phyloP scores from a whole-genome alignment of 805 yeast species.

The Wickerhamiella musiphila region DNA sequence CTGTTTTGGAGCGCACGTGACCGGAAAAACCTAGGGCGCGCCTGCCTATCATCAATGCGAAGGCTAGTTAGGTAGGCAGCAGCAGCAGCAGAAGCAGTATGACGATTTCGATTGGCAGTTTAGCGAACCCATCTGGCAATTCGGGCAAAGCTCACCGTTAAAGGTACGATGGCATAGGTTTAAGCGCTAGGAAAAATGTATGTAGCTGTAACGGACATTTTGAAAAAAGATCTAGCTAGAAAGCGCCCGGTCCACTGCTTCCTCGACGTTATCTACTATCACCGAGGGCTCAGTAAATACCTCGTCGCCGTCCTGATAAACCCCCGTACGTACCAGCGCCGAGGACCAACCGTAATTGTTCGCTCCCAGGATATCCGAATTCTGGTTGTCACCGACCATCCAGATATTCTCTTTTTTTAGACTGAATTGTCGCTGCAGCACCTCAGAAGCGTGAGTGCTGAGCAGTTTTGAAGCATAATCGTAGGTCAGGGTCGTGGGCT shows the following conservation, averaged over 20 bases:
- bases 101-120: no score
- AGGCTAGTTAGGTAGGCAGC: no score
- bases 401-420: constrained; percentile 28
- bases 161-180: no score
- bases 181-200: no score
- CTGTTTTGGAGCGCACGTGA: no score
- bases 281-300: constrained; percentile 30
- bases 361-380: constrained; percentile 82
- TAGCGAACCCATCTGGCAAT: no score
- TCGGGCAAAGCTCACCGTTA: no score
- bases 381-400: constrained; percentile 98
- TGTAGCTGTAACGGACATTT: no score
- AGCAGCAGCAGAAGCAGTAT: no score
- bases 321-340: constrained; percentile 74
- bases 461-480: constrained; percentile 66
- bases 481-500: constrained; percentile 79
- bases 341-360: constrained; percentile 78
- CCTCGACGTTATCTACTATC: constrained; percentile 33
- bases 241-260: constrained; percentile 26
- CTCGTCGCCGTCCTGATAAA: constrained; percentile 39
- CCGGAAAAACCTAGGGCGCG: no score
- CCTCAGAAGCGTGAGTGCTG: constrained; percentile 28
- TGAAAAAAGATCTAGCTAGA: no score
- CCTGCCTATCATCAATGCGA: no score
- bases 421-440: neutral